Base-by-base conservation (phyloP, 2,329 filamentous ascomycete genomes). In the Fusarium papillatum region DNA sequence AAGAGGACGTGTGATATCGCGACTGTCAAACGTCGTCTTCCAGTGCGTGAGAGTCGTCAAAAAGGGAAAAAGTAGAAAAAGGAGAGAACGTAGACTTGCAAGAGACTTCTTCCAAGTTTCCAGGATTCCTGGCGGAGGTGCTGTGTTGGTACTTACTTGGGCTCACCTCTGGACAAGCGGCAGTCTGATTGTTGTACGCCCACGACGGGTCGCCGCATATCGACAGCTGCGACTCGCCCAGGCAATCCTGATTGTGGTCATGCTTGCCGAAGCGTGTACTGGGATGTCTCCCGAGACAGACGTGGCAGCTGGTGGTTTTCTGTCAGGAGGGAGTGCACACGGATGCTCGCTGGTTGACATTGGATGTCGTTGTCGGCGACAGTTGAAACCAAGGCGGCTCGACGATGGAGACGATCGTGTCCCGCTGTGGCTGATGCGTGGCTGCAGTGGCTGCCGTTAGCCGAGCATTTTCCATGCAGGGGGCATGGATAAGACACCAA, bases 371-470 rank as follows among this genome's bases (percentile, higher is more conserved):
- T 77, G 78, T 71, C 70, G 70, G 64, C 70, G 62, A 74, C 72
- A 72, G 71, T 80, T 76, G 78, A 80, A 79, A 74, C 77, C 73
- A 72, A 69, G 22, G 71, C 50, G 50, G 59, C 73, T 76, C 64
- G 63, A 59, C 64, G 61, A 29, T 73, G 73, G 68, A 72, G 78
- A 76, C 69, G 78, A 72, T 71, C 68, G 65, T 77, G 75, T 79
- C 78, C 78, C 78, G 69, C 79, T 80, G 78, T 80, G 79, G 79
- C 79, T 78, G 69, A 70, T 67, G 53, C 67, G 75, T 78, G 76
- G 74, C 74, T 70, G 71, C 22, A 19, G 53, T 62, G 34, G 39
- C 67, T 66, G 63, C 24, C 39, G 72, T 79, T 80, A 79, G 65
- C 78, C 74, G 77, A 80, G 74, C 31, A 78, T 80, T 79, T 79